Evolutionary conservation across 495 filamentous ascomycete species (phyloP).

Genomic region (Amniculicola lignicola): DNA sequence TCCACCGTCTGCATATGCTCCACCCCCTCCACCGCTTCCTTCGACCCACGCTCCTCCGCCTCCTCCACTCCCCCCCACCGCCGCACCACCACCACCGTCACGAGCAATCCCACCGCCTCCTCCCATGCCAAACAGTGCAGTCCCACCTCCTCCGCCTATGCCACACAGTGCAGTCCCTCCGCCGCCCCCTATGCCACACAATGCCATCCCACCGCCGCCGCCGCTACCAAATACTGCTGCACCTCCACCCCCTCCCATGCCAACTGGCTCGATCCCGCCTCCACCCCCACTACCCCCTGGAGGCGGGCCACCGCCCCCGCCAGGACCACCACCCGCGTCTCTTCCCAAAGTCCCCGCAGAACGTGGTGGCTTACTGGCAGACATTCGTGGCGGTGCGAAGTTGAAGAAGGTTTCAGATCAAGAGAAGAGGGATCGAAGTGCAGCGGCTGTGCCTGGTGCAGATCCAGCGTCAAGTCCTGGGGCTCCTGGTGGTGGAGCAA

Average conservation of each 20-base stretch:
- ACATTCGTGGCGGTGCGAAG: slow-evolving; percentile 68
- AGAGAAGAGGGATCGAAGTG: slow-evolving; percentile 79
- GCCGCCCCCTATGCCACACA: slow-evolving; percentile 35
- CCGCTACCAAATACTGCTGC: slow-evolving; percentile 24
- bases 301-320: slow-evolving; percentile 52
- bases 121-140: background rate
- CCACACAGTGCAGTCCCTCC: slow-evolving; percentile 27
- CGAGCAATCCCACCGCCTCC: slow-evolving; percentile 27
- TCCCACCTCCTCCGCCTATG: slow-evolving; percentile 46
- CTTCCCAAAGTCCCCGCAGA: slow-evolving; percentile 51
- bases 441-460: slow-evolving; percentile 58
- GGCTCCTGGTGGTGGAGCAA: slow-evolving; percentile 47
- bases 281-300: slow-evolving; percentile 69
- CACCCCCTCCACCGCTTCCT: slow-evolving; percentile 48
- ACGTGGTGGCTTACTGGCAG: slow-evolving; percentile 69
- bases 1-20: slow-evolving; percentile 36
- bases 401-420: slow-evolving; percentile 77
- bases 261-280: slow-evolving; percentile 55
- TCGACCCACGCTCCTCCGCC: slow-evolving; percentile 29
- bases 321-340: slow-evolving; percentile 55
- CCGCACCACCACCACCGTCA: slow-evolving; percentile 2
- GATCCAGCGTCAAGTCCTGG: slow-evolving; percentile 35
- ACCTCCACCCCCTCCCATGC: slow-evolving; percentile 46
- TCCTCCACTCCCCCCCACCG: slow-evolving; percentile 28
- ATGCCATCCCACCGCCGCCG: slow-evolving; percentile 43